Base-by-base conservation (phyloP, 768 basidiomycete species). In the Cyclocybe cylindracea region DNA sequence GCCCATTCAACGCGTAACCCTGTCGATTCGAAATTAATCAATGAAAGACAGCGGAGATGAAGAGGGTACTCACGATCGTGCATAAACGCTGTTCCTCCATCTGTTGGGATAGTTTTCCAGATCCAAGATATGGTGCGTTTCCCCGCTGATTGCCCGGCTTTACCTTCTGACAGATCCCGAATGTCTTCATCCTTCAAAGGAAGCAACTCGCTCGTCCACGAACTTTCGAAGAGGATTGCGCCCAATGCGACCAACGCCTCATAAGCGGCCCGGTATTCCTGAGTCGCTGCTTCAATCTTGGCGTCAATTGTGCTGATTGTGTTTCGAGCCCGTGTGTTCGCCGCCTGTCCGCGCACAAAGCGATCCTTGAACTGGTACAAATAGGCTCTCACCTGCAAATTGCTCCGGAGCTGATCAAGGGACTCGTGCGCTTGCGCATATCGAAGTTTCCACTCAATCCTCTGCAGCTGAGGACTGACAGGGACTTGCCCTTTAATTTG, bases 341-440 rank as follows among this genome's bases (percentile, higher is more conserved):
- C 58, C 7, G 48, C 40, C 36, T 66, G 64, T 2, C 64, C 64
- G 7, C 53, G 49, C 11, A 64, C 48, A 35, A 56, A 45, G 1
- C 42, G 54, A 36, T 63, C 55, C 46, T 67, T 68, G 41, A 58
- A 50, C 5, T 54, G 51, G 47, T 54, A 61, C 1, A 66, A 34
- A 11, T 61, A 52, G 1, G 57, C 54, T 4, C 63, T 57, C 3
- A 61, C 51, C 16, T 62, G 65, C 4, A 69, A 53, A 7, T 61
- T 51, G n/a, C 49, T 49, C 0, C 61, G 54, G 1, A 69, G 33
- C 1, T 46, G 48, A 8, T 58, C 53, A 4, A 69, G 57, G 0
- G 63, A 47, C 39, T 71, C 66, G 32, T 59, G 44, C 0, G 64
- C 66, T 45, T 69, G 69, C 0, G 57, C 64, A 0, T 57, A 16